Base-by-base conservation (phyloP, 495 filamentous ascomycete genomes). In the Umbilicaria muhlenbergii region DNA sequence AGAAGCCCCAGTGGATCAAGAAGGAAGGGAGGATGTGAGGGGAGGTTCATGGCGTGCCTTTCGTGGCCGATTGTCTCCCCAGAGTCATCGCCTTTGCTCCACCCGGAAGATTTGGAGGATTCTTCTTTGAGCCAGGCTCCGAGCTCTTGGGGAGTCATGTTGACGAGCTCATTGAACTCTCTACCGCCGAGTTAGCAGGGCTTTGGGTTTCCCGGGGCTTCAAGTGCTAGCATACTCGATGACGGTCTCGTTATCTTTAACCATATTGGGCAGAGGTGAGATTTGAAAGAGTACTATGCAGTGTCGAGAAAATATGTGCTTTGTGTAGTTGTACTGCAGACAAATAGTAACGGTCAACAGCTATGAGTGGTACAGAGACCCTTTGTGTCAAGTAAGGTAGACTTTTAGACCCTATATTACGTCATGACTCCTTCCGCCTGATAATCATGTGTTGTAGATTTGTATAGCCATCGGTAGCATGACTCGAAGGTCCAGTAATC, bases 131-230 rank as follows among this genome's bases (percentile, higher is more conserved):
- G 65, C 78, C 78, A 83, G 16, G 66, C 63, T 43, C 75, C 60
- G 31, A 83, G 64, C 47, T 81, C 78, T 4, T 58, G 50, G 0
- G 74, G 57, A 7, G 65, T 64, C 78, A 83, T 83, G 55, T 83
- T 81, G 33, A 82, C 75, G 39, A 80, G 63, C 24, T 72, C 65
- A 49, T 80, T 81, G 61, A 81, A 83, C 57, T 81, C 75, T 37
- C 74, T 78, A 52, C 11, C 14, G 28, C 11, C 11, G 31, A 54
- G 41, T 60, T 35, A 58, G 50, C 44, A 50, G 41, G 51, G 52
- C 35, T 48, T 59, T 48, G 48, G 44, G 38, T 39, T 40, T 31
- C 43, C 43, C 18, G 42, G 38, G 14, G 37, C 32, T 39, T 28
- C 8, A 28, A 28, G 1, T 28, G 24, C 4, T 8, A 6, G 24